These are phyloP conservation scores for Cladochytrium replicatum DNA, from an alignment of 192 early-diverging fungal species.

Conservation along the genomic window DNA sequence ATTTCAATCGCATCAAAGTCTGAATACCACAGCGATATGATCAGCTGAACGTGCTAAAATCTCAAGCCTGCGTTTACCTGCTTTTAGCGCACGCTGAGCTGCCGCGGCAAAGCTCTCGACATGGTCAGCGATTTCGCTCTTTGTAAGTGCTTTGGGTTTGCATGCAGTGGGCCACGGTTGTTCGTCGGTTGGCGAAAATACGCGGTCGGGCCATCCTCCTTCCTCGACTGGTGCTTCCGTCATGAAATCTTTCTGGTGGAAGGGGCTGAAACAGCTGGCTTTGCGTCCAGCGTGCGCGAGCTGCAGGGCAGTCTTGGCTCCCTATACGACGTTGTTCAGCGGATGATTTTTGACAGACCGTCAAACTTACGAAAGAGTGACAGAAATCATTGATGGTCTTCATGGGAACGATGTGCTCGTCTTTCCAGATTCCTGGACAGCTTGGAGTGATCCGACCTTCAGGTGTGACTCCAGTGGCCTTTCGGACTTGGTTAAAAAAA, in stretches of 20 bases:
- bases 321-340: background rate
- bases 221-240: conserved; percentile 18
- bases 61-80: no score
- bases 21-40: no score
- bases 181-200: conserved; percentile 54
- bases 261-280: conserved; percentile 28
- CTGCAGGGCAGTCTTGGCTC: conserved; percentile 45
- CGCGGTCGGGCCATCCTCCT: conserved; percentile 65
- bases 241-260: conserved; percentile 3
- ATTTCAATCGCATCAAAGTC: conserved; percentile 88
- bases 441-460: conserved; percentile 71
- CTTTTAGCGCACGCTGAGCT: no score
- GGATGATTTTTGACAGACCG: background rate
- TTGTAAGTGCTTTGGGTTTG: conserved; percentile 38
- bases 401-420: conserved; percentile 56
- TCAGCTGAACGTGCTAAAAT: no score
- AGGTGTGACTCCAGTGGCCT: conserved; percentile 56
- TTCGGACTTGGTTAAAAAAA: background rate
- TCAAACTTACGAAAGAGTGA: conserved; percentile 46
- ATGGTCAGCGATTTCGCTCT: conserved; percentile 43
- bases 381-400: conserved; percentile 50
- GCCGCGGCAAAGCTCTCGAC: conserved; percentile 51
- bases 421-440: conserved; percentile 73
- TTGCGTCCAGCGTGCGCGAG: conserved; percentile 80
- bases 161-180: conserved; percentile 30